These are phyloP conservation scores for Salinomyces thailandicus DNA, from an alignment of 2,329 filamentous ascomycete genomes.

Conservation along the genomic window DNA sequence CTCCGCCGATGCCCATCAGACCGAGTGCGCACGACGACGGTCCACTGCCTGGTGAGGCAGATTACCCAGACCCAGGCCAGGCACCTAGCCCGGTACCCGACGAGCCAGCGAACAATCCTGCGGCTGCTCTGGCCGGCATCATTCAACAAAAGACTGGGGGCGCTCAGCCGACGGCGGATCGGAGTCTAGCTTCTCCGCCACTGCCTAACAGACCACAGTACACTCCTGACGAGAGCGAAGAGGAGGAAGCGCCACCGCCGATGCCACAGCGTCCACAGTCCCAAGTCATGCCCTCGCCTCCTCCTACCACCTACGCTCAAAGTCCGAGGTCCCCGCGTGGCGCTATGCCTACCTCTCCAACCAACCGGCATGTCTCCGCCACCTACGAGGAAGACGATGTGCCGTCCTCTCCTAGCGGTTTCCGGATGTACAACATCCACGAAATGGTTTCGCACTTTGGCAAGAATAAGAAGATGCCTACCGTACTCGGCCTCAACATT, in stretches of 20 bases:
- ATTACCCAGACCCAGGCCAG: constrained; percentile 35
- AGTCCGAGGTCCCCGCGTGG: constrained; percentile 30
- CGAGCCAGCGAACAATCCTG: constrained; percentile 36
- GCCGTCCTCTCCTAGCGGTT: constrained; percentile 53
- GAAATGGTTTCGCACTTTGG: constrained; percentile 97
- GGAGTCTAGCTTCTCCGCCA: constrained; percentile 38
- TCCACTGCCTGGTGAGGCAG: constrained; percentile 29
- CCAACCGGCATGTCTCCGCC: constrained; percentile 38
- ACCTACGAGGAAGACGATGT: constrained; percentile 3
- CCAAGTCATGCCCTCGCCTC: constrained; percentile 41
- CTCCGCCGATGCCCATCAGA: constrained; percentile 31
- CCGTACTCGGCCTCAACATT: constrained; percentile 88
- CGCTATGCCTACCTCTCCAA: constrained; percentile 46
- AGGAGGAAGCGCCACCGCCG: constrained; percentile 48
- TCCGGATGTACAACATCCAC: constrained; percentile 92
- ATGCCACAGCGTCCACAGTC: constrained; percentile 55
- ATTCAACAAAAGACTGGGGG: constrained; percentile 39
- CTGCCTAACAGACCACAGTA: constrained; percentile 47
- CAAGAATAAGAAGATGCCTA: constrained; percentile 96
- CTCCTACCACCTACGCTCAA: constrained; percentile 26
- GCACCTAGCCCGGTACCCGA: constrained; percentile 35
- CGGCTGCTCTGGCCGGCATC: constrained; percentile 47
- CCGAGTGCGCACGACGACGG: constrained; percentile 26
- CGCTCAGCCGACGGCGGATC: constrained; percentile 13
- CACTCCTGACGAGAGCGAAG: constrained; percentile 58